Conservation (phyloP, 106 monocot genomes). For the Dendrobium catenatum region DNA sequence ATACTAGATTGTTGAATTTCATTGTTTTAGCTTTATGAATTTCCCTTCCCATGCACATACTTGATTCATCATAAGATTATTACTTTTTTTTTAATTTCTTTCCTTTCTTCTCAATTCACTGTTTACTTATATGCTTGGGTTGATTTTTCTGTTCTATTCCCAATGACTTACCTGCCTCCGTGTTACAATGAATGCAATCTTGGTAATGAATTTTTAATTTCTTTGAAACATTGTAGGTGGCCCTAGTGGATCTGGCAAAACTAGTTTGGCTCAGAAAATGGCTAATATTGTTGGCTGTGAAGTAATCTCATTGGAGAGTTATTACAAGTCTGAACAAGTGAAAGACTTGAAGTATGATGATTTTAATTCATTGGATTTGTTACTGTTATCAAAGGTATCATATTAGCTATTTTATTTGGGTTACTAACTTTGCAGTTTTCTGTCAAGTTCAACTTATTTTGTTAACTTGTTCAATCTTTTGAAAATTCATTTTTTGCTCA, state of each 20-base stretch:
- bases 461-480: not conserved
- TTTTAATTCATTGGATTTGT: constrained; percentile 75
- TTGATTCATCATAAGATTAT: too few species aligned
- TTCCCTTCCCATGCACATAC: too few species aligned
- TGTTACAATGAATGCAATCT: not conserved
- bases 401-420: not conserved
- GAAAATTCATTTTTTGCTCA: not conserved
- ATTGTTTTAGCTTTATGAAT: too few species aligned
- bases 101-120: not conserved
- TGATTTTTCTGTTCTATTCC: not conserved
- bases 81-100: not conserved
- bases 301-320: constrained; percentile 92
- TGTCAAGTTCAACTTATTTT: not conserved
- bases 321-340: constrained; percentile 88
- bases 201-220: not conserved
- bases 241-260: constrained; percentile 99
- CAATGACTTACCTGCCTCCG: not conserved
- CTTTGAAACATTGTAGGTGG: constrained; percentile 48
- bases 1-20: not conserved
- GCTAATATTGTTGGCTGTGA: constrained; percentile 98
- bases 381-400: constrained; percentile 77
- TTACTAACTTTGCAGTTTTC: not conserved
- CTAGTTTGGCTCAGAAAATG: constrained; percentile 96
- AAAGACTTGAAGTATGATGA: constrained; percentile 88
- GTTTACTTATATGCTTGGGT: not conserved